Evolutionary conservation across 768 basidiomycete genomes (phyloP).

Genomic region (Trametes maxima): DNA sequence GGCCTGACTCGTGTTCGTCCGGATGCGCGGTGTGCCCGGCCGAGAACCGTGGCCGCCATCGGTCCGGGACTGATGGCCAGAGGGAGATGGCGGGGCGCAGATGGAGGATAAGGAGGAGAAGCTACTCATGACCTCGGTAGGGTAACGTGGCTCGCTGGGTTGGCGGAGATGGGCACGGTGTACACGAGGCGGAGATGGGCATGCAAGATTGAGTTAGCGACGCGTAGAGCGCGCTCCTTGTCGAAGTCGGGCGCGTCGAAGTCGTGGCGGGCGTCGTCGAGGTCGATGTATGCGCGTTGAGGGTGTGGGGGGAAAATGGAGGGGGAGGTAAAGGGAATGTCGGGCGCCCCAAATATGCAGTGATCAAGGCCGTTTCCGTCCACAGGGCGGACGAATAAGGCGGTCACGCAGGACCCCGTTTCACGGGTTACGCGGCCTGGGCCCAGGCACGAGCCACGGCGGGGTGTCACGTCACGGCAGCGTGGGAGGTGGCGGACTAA

Average conservation of each 20-base stretch:
- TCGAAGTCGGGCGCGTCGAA: constrained; percentile 6
- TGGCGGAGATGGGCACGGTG: constrained; percentile 22
- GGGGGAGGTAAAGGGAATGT: not conserved
- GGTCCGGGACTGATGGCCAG: constrained; percentile 19
- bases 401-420: constrained; percentile 12
- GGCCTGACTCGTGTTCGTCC: constrained; percentile 14
- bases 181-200: constrained; percentile 27
- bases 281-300: constrained; percentile 14
- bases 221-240: constrained; percentile 23
- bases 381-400: constrained; percentile 4
- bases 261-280: constrained; percentile 15
- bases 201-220: constrained; percentile 13
- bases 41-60: constrained; percentile 15
- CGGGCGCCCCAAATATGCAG: constrained; percentile 20
- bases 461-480: constrained; percentile 16
- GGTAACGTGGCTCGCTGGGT: constrained; percentile 31
- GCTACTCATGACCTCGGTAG: constrained; percentile 29
- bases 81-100: constrained; percentile 21
- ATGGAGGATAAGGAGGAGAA: constrained; percentile 25
- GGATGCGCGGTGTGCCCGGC: constrained; percentile 18
- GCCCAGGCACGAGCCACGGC: constrained; percentile 6
- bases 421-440: constrained; percentile 7
- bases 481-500: constrained; percentile 1
- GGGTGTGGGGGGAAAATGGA: constrained; percentile 4
- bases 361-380: constrained; percentile 6